Evolutionary conservation across 2,329 filamentous ascomycete genomes (phyloP), one percentile per base, ranked within the genome.

Genomic region (Alternaria hordeiaustralica): DNA sequence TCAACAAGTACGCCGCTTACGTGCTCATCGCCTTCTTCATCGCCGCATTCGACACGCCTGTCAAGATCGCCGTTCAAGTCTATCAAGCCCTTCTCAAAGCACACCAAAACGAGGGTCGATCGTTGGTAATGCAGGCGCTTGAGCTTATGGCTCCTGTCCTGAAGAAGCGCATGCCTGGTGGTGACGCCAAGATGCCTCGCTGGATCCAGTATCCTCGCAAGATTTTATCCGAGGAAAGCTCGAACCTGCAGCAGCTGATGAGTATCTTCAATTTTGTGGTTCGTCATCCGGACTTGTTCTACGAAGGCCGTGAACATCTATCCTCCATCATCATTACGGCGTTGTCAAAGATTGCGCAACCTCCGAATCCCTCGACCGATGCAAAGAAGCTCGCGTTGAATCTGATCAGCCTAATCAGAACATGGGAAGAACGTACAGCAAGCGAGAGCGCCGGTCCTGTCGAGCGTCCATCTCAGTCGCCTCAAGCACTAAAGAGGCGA

Each of bases 1-100:
- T 99, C 83, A 99, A 98, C 84, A 99, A 99, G 80, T 96, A 98
- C 78, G 96, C 95, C 1, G 94, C 96, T 3, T 99, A 99, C 74
- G 95, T 97, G 6, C 89, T 99, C 6, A 96, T 99, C 65, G 94
- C 93, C 3, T 99, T 97, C 80, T 99, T 99, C 82, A 97, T 99
- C 72, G 93, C 93, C 0, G 92, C 96, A 68, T 99, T 97, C 76
- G 96, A 99, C 72, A 98, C 96, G 0, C 96, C 96, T 0, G 87
- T 92, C 12, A 99, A 98, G 86, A 98, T 99, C 60, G 94, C 96
- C 4, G 92, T 92, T 20, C 95, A 98, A 78, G 94, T 99, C 21
- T 99, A 99, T 76, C 90, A 96, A 68, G 94, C 94, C 3, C 85
- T 99, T 15, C 83, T 99, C 23, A 92, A 93, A 79, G 94, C 95